Base-by-base conservation (phyloP, 345 rosid genomes). In the Punica granatum region DNA sequence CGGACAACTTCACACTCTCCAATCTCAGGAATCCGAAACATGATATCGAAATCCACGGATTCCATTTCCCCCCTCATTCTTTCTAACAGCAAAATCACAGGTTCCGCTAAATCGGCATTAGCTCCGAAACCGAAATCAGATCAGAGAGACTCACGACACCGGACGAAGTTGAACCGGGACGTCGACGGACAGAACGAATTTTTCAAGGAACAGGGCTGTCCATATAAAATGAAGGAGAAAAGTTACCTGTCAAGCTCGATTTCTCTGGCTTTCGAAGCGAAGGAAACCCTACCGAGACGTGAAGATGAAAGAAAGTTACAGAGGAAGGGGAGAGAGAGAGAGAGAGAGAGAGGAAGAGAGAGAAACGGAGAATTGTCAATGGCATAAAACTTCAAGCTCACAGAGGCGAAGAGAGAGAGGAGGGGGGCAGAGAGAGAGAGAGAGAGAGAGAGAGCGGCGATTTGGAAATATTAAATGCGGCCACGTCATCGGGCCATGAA, bases 231-330 rank as follows among this genome's bases (percentile, higher is more conserved):
- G 28, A 32, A 26, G 34, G 61, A 28, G 31, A 64, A 39, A 23
- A 64, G 33, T 37, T 37, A 64, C 49, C 49, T n/a, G 66, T 39
- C 48, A 19, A 81, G 78, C 71, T 72, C 44, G 14, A 62, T 14
- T 70, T 67, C 73, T 69, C n/a, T 30, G 75, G 77, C 71, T 74
- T 81, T 70, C 26, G 75, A 79, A 81, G 90, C 83, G 74, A 69
- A 82, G 81, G 76, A 73, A 78, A 78, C 60, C 85, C 76, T 64
- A 66, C 58, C 58, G 49, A 46, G 53, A 33, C n/a, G 42, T 56
- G 64, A 26, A 32, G 39, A 56, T 56, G 46, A 7, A 33, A 65
- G 64, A 65, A 56, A 73, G 70, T 25, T 3, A 68, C 53, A 28
- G 66, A 37, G 64, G 72, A 28, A 61, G 13, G 14, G n/a, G n/a